phyloP scores from a whole-genome alignment of 106 monocot genomes.

The Vanilla planifolia region DNA sequence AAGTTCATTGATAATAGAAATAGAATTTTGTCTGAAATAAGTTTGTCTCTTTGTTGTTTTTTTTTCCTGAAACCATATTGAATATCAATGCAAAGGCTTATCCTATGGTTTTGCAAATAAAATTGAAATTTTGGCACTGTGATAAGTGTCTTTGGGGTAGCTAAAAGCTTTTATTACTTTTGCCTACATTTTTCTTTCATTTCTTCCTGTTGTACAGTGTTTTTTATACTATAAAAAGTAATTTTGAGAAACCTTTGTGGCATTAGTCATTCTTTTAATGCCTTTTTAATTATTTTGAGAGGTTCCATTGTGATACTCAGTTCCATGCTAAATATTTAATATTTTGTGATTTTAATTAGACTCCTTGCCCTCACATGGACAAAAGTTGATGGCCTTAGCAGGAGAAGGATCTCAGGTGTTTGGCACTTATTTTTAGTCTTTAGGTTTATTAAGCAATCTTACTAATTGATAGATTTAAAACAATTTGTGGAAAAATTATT shows the following conservation, averaged over 20 bases:
- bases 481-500: not conserved
- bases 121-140: too few species aligned
- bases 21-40: too few species aligned
- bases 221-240: too few species aligned
- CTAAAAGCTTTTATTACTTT: too few species aligned
- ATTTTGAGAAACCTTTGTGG: not conserved
- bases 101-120: too few species aligned
- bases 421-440: not conserved
- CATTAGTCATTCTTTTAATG: not conserved
- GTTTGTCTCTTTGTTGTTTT: too few species aligned
- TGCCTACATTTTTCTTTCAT: too few species aligned
- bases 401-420: slow-evolving; percentile 75
- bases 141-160: too few species aligned
- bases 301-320: not conserved
- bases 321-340: not conserved
- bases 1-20: too few species aligned
- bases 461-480: not conserved
- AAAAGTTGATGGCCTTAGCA: slow-evolving; percentile 56
- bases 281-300: not conserved
- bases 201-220: too few species aligned
- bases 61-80: too few species aligned
- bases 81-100: too few species aligned
- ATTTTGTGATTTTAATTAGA: slow-evolving; percentile 15
- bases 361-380: not conserved
- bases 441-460: slow-evolving; percentile 1